A percentile compares a stretch with the other conserved stretches of the same genome.
These are phyloP conservation scores for Colletotrichum filicis DNA, from an alignment of 2,329 filamentous ascomycete genomes.

Conservation along the genomic window DNA sequence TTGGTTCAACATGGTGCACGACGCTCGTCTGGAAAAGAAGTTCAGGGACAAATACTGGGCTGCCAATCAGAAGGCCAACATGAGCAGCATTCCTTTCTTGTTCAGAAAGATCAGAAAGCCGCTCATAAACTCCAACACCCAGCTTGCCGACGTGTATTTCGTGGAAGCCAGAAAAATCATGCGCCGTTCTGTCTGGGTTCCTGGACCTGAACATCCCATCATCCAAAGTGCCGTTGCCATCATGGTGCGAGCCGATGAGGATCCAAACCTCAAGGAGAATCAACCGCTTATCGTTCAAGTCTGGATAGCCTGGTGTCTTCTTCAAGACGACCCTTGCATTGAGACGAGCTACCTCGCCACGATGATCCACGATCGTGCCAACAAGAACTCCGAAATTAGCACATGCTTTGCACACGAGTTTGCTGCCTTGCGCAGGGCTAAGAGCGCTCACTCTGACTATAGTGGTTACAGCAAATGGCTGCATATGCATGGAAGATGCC, in stretches of 20 bases:
- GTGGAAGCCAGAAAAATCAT: conserved; percentile 11
- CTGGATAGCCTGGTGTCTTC: conserved; percentile 27
- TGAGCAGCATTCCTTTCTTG: background rate
- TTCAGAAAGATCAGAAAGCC: background rate
- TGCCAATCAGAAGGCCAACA: conserved; percentile 3
- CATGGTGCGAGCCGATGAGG: conserved; percentile 11
- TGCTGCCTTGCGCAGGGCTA: background rate
- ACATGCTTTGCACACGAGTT: conserved; percentile 7
- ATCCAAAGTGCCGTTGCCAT: conserved; percentile 28
- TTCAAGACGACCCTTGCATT: background rate
- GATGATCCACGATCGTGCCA: background rate
- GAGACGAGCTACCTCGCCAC: conserved; percentile 11
- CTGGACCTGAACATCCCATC: conserved; percentile 9
- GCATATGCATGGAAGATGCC: conserved; percentile 18
- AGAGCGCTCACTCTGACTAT: background rate
- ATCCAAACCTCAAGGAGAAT: background rate
- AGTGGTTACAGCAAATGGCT: conserved; percentile 10
- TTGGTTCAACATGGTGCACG: conserved; percentile 19
- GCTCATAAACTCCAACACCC: background rate
- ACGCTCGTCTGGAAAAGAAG: conserved; percentile 6
- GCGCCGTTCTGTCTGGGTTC: conserved; percentile 20
- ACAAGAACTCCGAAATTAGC: background rate
- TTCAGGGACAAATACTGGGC: conserved; percentile 25
- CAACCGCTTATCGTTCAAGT: background rate
- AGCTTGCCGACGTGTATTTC: background rate